A percentile compares a stretch with the other conserved stretches of the same genome.
phyloP scores from a whole-genome alignment of 2,329 filamentous ascomycete species.

The Claviceps monticola region DNA sequence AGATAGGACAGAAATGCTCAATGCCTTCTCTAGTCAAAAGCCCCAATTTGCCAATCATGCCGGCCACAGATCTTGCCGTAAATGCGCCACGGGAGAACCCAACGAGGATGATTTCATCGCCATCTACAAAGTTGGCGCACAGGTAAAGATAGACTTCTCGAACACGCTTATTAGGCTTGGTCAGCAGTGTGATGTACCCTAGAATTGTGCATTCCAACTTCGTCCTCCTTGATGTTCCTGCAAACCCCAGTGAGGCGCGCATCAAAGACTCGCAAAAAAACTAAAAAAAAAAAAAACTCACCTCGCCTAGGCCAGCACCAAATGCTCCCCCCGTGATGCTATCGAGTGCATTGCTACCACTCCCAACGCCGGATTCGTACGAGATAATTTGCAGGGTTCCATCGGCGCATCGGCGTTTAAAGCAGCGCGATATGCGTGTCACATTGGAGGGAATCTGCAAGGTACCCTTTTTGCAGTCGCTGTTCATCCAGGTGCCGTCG shows the following conservation, averaged over 20 bases:
- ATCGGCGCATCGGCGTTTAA: conserved; percentile 36
- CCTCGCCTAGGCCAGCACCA: conserved; percentile 39
- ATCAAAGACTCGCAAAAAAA: background rate
- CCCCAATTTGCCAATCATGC: conserved; percentile 36
- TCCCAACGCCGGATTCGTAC: conserved; percentile 48
- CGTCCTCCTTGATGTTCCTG: too few species aligned
- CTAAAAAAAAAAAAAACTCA: conserved; percentile 11
- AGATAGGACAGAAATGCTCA: conserved; percentile 40
- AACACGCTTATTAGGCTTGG: conserved; percentile 31
- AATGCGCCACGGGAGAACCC: conserved; percentile 47
- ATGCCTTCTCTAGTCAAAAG: conserved; percentile 39
- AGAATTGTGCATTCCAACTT: background rate
- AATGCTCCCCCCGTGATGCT: conserved; percentile 40
- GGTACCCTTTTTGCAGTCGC: conserved; percentile 28
- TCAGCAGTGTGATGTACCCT: background rate
- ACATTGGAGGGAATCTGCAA: conserved; percentile 44
- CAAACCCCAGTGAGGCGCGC: too few species aligned
- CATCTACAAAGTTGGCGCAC: conserved; percentile 45
- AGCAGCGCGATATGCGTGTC: conserved; percentile 43
- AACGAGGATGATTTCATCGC: conserved; percentile 41
- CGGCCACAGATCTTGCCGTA: conserved; percentile 41
- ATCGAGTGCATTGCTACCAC: conserved; percentile 34
- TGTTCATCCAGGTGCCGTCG: conserved; percentile 41
- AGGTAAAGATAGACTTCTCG: conserved; percentile 50
- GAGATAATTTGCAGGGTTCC: conserved; percentile 43